Evolutionary conservation across 2,329 filamentous ascomycete species (phyloP), one percentile per base, ranked within the genome.

Genomic region (Sporothrix luriei): DNA sequence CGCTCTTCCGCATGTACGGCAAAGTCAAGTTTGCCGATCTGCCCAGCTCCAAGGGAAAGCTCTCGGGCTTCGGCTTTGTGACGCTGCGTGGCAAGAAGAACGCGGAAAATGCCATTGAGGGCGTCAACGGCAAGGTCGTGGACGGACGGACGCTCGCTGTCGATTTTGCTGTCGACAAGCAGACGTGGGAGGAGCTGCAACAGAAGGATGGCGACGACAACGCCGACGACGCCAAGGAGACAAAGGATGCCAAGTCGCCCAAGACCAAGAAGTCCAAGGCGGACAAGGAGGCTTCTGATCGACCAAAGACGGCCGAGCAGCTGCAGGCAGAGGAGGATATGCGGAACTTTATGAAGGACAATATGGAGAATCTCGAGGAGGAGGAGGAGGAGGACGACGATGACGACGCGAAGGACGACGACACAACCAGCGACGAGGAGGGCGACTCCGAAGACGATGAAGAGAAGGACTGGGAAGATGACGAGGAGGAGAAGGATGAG

Each of bases 121-220:
- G 85, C 26, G 83, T 98, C 74, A 99, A 98, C 79, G 95, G 94
- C 70, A 97, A 92, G 78, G 88, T 91, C 72, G 85, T 99, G 24
- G 94, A 97, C 78, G 95, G 94, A 2, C 87, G 95, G 75, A 91
- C 90, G 10, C 80, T 99, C 71, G 95, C 94, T 38, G 95, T 99
- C 7, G 95, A 99, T 80, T 99, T 93, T 92, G 94, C 96, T 43
- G 93, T 98, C 3, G 93, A 97, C 71, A 97, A 96, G 81, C 85
- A 90, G 54, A 88, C 90, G 7, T 99, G 93, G 93, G 87, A 94
- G 72, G 84, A 88, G 72, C 83, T 88, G 73, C 84, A 88, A 68
- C 78, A 82, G 59, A 75, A 76, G 29, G 78, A 80, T 78, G 70
- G 70, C 24, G 66, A 68, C 19, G 72, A 74, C 14, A 74, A 75